A percentile compares a stretch with the other conserved stretches of the same genome.
phyloP scores from a whole-genome alignment of 2,329 filamentous ascomycete genomes.

The Sordariomycetes sp. region DNA sequence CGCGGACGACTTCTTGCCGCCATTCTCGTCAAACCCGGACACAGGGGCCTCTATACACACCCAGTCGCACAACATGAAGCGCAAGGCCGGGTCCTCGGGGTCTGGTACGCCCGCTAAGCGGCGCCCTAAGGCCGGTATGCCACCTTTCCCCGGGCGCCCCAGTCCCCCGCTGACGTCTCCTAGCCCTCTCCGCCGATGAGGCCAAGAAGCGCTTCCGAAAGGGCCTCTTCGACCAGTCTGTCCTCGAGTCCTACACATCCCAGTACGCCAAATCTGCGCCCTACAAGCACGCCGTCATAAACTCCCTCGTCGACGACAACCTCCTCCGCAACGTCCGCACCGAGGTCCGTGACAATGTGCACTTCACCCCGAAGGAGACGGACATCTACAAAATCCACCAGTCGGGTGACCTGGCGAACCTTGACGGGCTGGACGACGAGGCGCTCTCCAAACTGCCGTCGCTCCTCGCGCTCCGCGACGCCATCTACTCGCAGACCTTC shows the following conservation, averaged over 20 bases:
- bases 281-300: conserved; percentile 90
- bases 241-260: conserved; percentile 43
- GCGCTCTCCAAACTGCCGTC: conserved; percentile 79
- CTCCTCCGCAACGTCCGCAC: conserved; percentile 76
- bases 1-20: not conserved
- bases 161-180: conserved; percentile 1
- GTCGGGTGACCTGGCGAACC: conserved; percentile 91
- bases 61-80: conserved; percentile 35
- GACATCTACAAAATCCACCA: conserved; percentile 99
- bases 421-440: conserved; percentile 81
- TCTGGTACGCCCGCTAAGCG: conserved; percentile 33
- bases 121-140: conserved; percentile 35
- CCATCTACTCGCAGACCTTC: conserved; percentile 82
- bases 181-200: conserved; percentile 33
- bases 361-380: conserved; percentile 96
- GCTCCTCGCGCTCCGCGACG: conserved; percentile 82
- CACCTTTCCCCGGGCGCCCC: conserved; percentile 1
- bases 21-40: not conserved
- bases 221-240: conserved; percentile 48
- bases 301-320: conserved; percentile 61
- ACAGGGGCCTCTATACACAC: not conserved
- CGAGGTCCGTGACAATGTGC: conserved; percentile 82
- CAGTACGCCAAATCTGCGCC: conserved; percentile 52
- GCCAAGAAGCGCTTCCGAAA: conserved; percentile 47
- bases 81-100: conserved; percentile 38